phyloP scores from a whole-genome alignment of 2,329 filamentous ascomycete species.

The Aureobasidium zeae region DNA sequence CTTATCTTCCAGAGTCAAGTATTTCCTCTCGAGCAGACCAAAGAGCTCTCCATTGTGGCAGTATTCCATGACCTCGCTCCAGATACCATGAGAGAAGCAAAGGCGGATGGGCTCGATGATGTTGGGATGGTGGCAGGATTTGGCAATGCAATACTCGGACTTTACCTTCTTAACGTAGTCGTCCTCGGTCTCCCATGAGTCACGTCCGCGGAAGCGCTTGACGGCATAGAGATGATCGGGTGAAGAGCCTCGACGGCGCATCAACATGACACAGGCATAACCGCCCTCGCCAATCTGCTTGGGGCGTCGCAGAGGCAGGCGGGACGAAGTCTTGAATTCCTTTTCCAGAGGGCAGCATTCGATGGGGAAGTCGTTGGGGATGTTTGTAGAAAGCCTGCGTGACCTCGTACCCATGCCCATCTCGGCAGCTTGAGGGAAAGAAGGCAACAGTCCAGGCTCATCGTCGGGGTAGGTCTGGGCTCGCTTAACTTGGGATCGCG shows the following conservation, averaged over 20 bases:
- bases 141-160: constrained; percentile 80
- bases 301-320: constrained; percentile 53
- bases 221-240: constrained; percentile 62
- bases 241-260: constrained; percentile 46
- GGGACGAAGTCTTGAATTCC: constrained; percentile 22
- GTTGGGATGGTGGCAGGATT: constrained; percentile 77
- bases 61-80: constrained; percentile 92
- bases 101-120: constrained; percentile 72
- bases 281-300: constrained; percentile 74
- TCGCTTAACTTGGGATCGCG: neutral
- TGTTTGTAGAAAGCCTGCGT: constrained; percentile 25
- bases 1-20: constrained; percentile 58
- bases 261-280: constrained; percentile 72
- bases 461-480: constrained; percentile 5
- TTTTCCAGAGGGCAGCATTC: constrained; percentile 36
- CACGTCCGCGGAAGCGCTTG: constrained; percentile 75
- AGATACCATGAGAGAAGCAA: constrained; percentile 62
- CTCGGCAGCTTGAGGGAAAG: constrained; percentile 20
- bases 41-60: constrained; percentile 76
- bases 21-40: constrained; percentile 58
- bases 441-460: constrained; percentile 5
- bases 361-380: constrained; percentile 25
- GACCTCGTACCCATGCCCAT: constrained; percentile 29
- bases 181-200: constrained; percentile 53
- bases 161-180: constrained; percentile 87